A percentile compares a stretch with the other conserved stretches of the same genome.
phyloP scores from a whole-genome alignment of 176 grass and related monocot genomes.

The Typha latifolia region DNA sequence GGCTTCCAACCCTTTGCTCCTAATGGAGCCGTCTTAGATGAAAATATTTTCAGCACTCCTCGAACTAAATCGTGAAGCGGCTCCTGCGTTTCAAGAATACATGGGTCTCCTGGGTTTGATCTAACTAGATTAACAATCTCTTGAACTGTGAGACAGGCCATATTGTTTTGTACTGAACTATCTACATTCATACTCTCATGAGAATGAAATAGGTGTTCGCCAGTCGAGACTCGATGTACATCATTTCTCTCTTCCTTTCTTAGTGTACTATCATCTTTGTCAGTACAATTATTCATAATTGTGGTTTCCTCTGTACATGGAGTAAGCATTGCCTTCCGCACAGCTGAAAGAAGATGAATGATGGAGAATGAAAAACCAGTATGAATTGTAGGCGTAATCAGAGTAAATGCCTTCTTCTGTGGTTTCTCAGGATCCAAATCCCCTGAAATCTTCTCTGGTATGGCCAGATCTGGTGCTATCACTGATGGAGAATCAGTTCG shows the following conservation, averaged over 20 bases:
- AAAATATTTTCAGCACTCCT: slow-evolving; percentile 84
- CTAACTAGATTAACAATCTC: slow-evolving; percentile 69
- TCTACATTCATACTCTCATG: slow-evolving; percentile 30
- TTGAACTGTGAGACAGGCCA: slow-evolving; percentile 63
- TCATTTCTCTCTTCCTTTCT: slow-evolving; percentile 31
- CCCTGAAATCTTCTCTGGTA: slow-evolving; percentile 32
- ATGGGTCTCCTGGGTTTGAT: slow-evolving; percentile 81
- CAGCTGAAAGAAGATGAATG: slow-evolving; percentile 83
- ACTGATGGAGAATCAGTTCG: slow-evolving; percentile 25
- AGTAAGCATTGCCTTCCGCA: slow-evolving; percentile 81
- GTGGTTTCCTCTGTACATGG: slow-evolving; percentile 29
- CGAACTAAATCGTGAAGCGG: slow-evolving; percentile 92
- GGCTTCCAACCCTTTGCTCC: slow-evolving; percentile 91
- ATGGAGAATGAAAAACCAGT: slow-evolving; percentile 93
- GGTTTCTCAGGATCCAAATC: slow-evolving; percentile 73
- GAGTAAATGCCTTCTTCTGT: slow-evolving; percentile 64
- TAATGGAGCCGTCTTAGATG: slow-evolving; percentile 91
- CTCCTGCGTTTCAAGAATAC: slow-evolving; percentile 97
- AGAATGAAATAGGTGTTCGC: slow-evolving; percentile 20
- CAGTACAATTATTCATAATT: slow-evolving; percentile 23
- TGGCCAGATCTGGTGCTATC: slow-evolving; percentile 29
- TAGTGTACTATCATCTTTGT: slow-evolving; percentile 35
- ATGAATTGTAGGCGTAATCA: slow-evolving; percentile 92
- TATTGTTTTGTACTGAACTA: slow-evolving; percentile 31
- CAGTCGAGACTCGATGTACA: slow-evolving; percentile 24